A percentile compares a stretch with the other conserved stretches of the same genome.
Evolutionary conservation across 2,329 filamentous ascomycete genomes (phyloP).

Genomic region (Monilinia fructicola): DNA sequence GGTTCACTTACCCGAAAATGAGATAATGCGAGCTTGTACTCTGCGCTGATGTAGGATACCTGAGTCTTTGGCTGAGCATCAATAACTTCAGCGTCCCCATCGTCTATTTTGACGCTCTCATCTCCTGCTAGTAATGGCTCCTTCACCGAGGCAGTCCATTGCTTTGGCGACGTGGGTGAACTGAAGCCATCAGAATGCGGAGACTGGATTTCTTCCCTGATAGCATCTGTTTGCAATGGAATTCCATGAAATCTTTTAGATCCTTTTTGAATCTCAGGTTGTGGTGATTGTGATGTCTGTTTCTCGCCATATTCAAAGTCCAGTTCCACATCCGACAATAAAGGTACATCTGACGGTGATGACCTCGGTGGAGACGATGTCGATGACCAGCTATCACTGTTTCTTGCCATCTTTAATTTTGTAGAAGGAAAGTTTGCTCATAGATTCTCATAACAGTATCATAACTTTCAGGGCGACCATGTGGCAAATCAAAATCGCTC

Average conservation of each 20-base stretch:
- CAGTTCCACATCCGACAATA: conserved; percentile 7
- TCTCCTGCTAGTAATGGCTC: conserved; percentile 16
- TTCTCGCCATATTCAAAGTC: neutral
- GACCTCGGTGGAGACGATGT: neutral
- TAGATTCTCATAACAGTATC: neutral
- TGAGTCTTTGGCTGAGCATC: neutral
- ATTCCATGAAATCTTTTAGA: neutral
- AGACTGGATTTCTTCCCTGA: conserved; percentile 1
- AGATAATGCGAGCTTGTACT: conserved; percentile 16
- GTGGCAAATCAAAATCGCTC: neutral
- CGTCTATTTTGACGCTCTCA: neutral
- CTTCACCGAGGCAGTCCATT: conserved; percentile 13
- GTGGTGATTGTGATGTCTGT: neutral
- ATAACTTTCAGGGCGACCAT: neutral
- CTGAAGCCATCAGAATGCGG: neutral
- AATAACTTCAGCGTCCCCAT: neutral
- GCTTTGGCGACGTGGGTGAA: neutral
- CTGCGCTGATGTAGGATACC: neutral
- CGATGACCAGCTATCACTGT: neutral
- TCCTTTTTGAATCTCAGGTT: neutral
- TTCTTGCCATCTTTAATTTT: conserved; percentile 15
- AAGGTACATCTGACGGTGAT: conserved; percentile 4
- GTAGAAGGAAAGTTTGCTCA: neutral
- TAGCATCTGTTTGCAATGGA: conserved; percentile 12
- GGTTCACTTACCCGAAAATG: conserved; percentile 10